phyloP scores from a whole-genome alignment of 208 protist genomes.

The Porcisia hertigi region DNA sequence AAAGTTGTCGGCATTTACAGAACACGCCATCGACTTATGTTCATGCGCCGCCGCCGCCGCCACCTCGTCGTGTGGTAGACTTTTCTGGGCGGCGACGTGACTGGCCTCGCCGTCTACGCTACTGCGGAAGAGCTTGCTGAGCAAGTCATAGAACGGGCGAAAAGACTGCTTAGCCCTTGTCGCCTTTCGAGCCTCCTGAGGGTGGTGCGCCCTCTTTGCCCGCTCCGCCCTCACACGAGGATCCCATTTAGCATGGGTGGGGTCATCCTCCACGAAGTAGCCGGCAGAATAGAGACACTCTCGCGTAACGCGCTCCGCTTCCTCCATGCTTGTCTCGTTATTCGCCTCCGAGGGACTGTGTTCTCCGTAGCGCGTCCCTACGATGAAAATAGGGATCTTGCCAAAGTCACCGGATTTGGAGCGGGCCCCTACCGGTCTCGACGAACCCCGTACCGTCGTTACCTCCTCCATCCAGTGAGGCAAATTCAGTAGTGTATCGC shows the following conservation, averaged over 20 bases:
- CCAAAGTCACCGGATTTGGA: constrained; percentile 23
- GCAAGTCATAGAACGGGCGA: constrained; percentile 11
- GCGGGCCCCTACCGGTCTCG: constrained; percentile 15
- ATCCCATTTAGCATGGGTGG: constrained; percentile 9
- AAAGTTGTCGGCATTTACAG: background rate
- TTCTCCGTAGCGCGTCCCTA: constrained; percentile 51
- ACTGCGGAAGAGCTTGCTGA: constrained; percentile 6
- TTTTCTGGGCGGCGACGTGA: background rate
- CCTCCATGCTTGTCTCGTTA: constrained; percentile 1
- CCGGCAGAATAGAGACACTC: constrained; percentile 25
- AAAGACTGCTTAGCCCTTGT: constrained; percentile 14
- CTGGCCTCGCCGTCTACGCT: background rate
- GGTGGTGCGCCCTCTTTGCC: background rate
- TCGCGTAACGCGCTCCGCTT: constrained; percentile 21
- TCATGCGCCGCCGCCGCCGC: background rate
- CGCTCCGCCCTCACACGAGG: background rate
- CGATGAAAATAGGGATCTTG: constrained; percentile 51
- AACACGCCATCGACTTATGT: background rate
- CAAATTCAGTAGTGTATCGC: constrained; percentile 39
- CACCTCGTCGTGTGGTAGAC: background rate
- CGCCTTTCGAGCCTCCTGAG: background rate
- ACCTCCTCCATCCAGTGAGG: constrained; percentile 41
- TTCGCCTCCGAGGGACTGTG: constrained; percentile 18
- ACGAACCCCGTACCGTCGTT: constrained; percentile 21
- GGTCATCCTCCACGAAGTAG: constrained; percentile 28